Conservation (phyloP, 2,329 filamentous ascomycete genomes). For the Boeremia exigua region DNA sequence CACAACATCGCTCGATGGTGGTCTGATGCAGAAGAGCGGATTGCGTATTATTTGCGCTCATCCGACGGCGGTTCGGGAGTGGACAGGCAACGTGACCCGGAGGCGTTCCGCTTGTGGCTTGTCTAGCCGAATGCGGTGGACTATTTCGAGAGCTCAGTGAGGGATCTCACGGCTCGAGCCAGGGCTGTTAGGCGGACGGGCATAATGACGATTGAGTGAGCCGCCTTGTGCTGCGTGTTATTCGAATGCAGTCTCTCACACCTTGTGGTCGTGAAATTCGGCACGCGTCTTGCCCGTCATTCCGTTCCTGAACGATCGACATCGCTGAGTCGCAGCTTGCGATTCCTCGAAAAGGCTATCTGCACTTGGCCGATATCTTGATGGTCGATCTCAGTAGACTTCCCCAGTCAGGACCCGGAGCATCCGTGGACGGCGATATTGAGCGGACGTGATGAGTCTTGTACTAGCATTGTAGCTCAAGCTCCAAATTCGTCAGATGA, state of each 20-base stretch:
- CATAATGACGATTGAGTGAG: not conserved
- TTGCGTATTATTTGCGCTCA: slow-evolving; percentile 29
- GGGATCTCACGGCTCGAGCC: not conserved
- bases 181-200: not conserved
- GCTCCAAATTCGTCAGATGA: not conserved
- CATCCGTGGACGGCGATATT: slow-evolving; percentile 4
- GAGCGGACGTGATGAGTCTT: not conserved
- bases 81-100: slow-evolving; percentile 16
- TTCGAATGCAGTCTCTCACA: not conserved
- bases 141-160: slow-evolving; percentile 7
- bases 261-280: not conserved
- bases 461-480: not conserved
- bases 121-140: slow-evolving; percentile 18
- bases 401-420: slow-evolving; percentile 1
- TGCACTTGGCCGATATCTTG: not conserved
- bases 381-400: slow-evolving; percentile 8
- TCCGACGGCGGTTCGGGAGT: slow-evolving; percentile 32
- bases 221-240: not conserved
- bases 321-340: not conserved
- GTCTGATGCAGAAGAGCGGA: slow-evolving; percentile 22
- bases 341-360: not conserved
- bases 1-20: slow-evolving; percentile 15
- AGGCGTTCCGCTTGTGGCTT: slow-evolving; percentile 25
- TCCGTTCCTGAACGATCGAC: not conserved
- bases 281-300: not conserved